Conservation (phyloP, 768 basidiomycete genomes). For the Leccinum uliginosum region DNA sequence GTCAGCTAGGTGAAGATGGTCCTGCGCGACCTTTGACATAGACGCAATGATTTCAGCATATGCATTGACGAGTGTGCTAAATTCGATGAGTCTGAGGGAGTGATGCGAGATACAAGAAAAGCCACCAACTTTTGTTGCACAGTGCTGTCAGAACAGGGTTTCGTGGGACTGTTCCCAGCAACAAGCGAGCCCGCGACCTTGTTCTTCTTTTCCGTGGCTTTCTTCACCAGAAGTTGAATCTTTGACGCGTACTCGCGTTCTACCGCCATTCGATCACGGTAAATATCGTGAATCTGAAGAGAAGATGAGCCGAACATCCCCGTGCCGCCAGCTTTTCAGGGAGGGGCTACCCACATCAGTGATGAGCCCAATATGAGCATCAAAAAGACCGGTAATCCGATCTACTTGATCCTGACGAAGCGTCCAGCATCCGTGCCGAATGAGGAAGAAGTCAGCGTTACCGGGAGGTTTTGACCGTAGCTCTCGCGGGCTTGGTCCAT, state of each 20-base stretch:
- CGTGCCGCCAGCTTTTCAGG: not conserved
- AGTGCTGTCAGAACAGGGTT: slow-evolving; percentile 49
- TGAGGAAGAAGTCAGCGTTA: slow-evolving; percentile 26
- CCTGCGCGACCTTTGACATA: slow-evolving; percentile 56
- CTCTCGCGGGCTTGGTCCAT: slow-evolving; percentile 23
- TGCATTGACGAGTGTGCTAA: slow-evolving; percentile 69
- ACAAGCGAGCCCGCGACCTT: slow-evolving; percentile 52
- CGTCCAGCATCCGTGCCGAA: slow-evolving; percentile 6
- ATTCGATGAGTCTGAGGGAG: slow-evolving; percentile 14
- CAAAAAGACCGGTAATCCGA: slow-evolving; percentile 50
- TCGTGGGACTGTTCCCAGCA: slow-evolving; percentile 66
- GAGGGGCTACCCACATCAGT: slow-evolving; percentile 47
- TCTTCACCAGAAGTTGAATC: slow-evolving; percentile 60
- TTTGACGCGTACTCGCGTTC: slow-evolving; percentile 80
- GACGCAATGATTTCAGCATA: slow-evolving; percentile 65
- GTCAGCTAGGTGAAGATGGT: slow-evolving; percentile 67
- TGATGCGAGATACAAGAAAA: not conserved
- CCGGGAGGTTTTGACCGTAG: slow-evolving; percentile 54
- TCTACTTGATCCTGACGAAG: slow-evolving; percentile 66
- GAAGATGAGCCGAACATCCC: slow-evolving; percentile 1
- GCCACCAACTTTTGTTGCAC: slow-evolving; percentile 52
- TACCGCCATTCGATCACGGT: slow-evolving; percentile 57
- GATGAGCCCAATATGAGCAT: slow-evolving; percentile 61
- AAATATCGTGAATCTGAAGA: slow-evolving; percentile 66
- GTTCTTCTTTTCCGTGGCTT: slow-evolving; percentile 66